Percentiles rank a stretch among this genome's conserved stretches.
These are phyloP conservation scores for Candida sanyaensis DNA, from an alignment of 1,139 yeast species.

Conservation along the genomic window DNA sequence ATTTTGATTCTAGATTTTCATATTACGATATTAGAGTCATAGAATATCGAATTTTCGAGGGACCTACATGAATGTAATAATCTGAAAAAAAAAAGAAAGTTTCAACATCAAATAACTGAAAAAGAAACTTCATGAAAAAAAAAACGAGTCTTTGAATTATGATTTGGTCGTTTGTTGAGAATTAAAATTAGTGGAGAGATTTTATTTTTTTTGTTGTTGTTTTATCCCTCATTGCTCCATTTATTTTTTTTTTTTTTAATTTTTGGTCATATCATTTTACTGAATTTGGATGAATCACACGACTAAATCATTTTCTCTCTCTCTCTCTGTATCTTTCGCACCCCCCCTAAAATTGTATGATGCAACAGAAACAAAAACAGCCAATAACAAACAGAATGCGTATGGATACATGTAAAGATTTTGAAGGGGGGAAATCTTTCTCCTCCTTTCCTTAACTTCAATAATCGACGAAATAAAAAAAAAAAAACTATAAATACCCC, in stretches of 20 bases:
- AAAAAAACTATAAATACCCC: conserved; percentile 2
- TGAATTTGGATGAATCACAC: neutral
- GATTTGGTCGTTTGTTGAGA: neutral
- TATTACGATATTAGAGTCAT: conserved; percentile 1
- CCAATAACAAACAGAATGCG: no score
- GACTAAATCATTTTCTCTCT: neutral
- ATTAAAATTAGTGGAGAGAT: conserved; percentile 3
- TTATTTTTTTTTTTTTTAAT: neutral
- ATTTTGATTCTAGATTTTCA: neutral
- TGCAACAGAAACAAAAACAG: neutral
- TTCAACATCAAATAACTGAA: neutral
- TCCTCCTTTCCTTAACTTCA: neutral
- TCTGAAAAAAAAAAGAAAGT: neutral
- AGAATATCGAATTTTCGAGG: neutral
- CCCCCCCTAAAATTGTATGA: neutral
- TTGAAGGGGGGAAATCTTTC: no score
- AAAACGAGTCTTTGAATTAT: neutral
- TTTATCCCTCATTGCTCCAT: no score
- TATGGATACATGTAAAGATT: no score
- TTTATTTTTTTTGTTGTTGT: neutral
- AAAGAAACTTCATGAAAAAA: neutral
- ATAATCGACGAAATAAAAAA: no score
- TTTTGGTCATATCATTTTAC: neutral
- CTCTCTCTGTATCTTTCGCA: neutral
- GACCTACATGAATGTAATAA: neutral